These are phyloP conservation scores for Trichaptum fuscoviolaceum DNA, from an alignment of 768 basidiomycete genomes.

Conservation along the genomic window DNA sequence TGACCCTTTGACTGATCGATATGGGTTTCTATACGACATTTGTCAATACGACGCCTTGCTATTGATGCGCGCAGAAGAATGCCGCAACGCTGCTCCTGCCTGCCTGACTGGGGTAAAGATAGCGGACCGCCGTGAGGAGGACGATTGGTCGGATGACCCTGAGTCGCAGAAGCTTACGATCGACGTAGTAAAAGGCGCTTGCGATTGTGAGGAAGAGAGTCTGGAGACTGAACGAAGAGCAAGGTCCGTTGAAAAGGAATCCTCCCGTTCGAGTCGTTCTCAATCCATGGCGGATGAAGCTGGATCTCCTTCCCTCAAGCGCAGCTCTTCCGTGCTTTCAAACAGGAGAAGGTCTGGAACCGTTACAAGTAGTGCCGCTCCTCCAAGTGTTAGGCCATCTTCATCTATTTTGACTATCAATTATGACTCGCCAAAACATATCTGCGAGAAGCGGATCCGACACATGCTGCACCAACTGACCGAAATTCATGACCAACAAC, in stretches of 20 bases:
- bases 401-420: constrained; percentile 58
- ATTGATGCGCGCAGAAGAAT: constrained; percentile 66
- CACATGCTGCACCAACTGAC: constrained; percentile 71
- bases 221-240: constrained; percentile 9
- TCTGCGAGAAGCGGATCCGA: constrained; percentile 70
- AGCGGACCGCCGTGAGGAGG: constrained; percentile 75
- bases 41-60: constrained; percentile 76
- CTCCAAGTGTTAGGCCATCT: constrained; percentile 24
- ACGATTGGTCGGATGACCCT: constrained; percentile 66
- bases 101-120: constrained; percentile 86
- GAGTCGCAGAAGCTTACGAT: constrained; percentile 26
- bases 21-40: constrained; percentile 88
- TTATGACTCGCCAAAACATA: constrained; percentile 62
- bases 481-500: constrained; percentile 76
- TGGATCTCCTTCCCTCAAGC: background rate
- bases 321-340: constrained; percentile 42
- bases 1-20: constrained; percentile 74
- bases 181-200: constrained; percentile 35
- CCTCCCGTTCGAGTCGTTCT: background rate
- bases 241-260: background rate
- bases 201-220: constrained; percentile 28
- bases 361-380: constrained; percentile 20
- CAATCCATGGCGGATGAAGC: background rate
- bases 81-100: constrained; percentile 71
- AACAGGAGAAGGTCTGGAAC: constrained; percentile 44